Percentiles rank a stretch among this genome's conserved stretches.
Evolutionary conservation across 805 yeast genomes (phyloP).

Genomic region (Clavispora asparagi): DNA sequence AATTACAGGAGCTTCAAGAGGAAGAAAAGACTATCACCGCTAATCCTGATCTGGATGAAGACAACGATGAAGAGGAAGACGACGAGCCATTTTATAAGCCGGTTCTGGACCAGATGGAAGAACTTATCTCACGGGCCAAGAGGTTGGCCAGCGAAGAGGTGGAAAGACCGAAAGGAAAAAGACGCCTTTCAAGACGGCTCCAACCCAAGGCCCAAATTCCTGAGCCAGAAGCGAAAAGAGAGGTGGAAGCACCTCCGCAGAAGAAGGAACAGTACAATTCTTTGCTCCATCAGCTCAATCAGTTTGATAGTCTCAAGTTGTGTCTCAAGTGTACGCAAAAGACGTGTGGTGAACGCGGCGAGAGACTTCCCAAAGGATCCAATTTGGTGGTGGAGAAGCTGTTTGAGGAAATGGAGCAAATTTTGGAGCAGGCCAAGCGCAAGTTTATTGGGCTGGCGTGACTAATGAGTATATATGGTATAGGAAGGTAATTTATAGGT

Average conservation of each 20-base stretch:
- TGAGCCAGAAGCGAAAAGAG: constrained; percentile 1
- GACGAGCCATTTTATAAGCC: neutral
- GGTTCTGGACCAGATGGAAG: constrained; percentile 11
- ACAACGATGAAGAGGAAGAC: neutral
- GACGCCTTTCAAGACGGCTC: neutral
- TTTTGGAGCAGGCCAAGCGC: constrained; percentile 16
- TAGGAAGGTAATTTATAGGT: neutral
- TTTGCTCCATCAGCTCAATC: constrained; percentile 22
- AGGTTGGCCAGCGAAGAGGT: constrained; percentile 8
- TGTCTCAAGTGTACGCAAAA: constrained; percentile 28
- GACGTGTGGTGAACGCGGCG: constrained; percentile 16
- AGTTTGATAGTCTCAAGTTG: constrained; percentile 18
- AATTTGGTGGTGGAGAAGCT: constrained; percentile 16
- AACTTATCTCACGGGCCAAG: constrained; percentile 11
- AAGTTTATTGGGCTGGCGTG: constrained; percentile 4
- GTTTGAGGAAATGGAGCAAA: constrained; percentile 18
- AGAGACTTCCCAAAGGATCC: constrained; percentile 19
- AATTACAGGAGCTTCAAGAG: constrained; percentile 5
- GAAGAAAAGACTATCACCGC: neutral
- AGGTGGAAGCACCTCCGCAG: neutral
- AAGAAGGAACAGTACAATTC: constrained; percentile 16
- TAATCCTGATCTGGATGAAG: neutral
- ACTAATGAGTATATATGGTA: neutral
- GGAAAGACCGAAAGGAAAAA: neutral
- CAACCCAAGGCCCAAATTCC: neutral